Base-by-base conservation (phyloP, 164 flowering plant genomes). In the Pachysandra terminalis region DNA sequence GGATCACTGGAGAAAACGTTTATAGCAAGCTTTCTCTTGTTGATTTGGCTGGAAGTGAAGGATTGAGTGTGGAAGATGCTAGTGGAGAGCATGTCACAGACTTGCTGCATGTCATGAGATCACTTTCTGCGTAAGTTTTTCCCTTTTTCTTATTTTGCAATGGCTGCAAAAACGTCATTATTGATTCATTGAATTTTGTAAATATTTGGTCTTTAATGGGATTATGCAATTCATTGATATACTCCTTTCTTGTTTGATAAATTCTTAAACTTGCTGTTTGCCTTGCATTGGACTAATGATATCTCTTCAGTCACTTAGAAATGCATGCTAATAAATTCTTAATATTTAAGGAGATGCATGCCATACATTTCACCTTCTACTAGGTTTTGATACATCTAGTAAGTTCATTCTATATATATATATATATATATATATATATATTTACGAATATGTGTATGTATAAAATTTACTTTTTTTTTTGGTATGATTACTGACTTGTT, bases 31-130 rank as follows among this genome's bases (percentile, higher is more conserved):
- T 96, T 70, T 89, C 97, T 70, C 90, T 96, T 67, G 90, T 91
- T 64, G 98, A 96, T 80, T 83, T 93, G 80, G 99, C 99, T 82
- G 96, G 97, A 81, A 89, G 98, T 78, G 96, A 90, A 67, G 82
- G 91, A 71, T 64, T 80, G 61, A 73, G 70, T 53, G 72, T 71
- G 8, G 91, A 92, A 71, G 88, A 81, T 80, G 95, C 89, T 64
- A 80, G 81, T 71, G 95, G 97, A 22, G 97, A 89, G 75, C 91
- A 76, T 78, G 88, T 89, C 23, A 89, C 95, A 19, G 98, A 90
- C 28, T 65, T 93, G 79, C 84, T 93, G 72, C 97, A 92, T 82
- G 96, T 85, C 69, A 81, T 86, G 93, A 90, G 90, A 75, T 96
- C 99, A 53, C 89, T 90, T 68, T 96, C 97, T 70, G 97, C 91